Conservation (phyloP, 1,284 basidiomycete species). For the Chalciporus sp. region DNA sequence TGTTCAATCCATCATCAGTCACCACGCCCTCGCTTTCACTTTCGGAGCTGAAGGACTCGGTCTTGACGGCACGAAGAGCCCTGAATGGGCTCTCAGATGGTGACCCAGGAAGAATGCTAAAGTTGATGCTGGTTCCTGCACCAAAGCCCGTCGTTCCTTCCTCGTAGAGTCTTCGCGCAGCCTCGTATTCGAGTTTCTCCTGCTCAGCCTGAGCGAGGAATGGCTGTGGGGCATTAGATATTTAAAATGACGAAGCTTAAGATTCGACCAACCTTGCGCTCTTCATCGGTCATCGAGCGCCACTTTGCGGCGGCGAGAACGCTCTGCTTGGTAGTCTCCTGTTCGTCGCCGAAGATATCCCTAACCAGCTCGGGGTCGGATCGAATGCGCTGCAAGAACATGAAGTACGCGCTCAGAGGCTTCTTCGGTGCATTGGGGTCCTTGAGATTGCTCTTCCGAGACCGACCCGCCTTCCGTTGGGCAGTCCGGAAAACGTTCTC, state of each 20-base stretch:
- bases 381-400: conserved; percentile 90
- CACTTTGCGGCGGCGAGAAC: conserved; percentile 91
- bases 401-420: conserved; percentile 92
- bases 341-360: conserved; percentile 90
- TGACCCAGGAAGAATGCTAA: conserved; percentile 71
- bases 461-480: conserved; percentile 92
- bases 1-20: conserved; percentile 48
- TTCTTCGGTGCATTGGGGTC: conserved; percentile 97
- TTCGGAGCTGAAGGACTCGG: conserved; percentile 54
- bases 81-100: conserved; percentile 47
- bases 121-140: conserved; percentile 72
- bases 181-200: conserved; percentile 91
- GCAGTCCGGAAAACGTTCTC: conserved; percentile 92
- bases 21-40: conserved; percentile 66
- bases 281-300: conserved; percentile 88
- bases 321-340: conserved; percentile 93
- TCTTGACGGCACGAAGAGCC: conserved; percentile 56
- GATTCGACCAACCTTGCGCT: conserved; percentile 72
- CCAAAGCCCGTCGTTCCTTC: conserved; percentile 73
- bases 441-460: conserved; percentile 92
- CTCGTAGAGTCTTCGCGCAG: conserved; percentile 79
- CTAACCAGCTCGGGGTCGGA: conserved; percentile 70
- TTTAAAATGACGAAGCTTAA: conserved; percentile 2
- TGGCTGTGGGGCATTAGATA: conserved; percentile 52
- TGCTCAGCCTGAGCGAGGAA: conserved; percentile 90